Evolutionary conservation across 2,329 filamentous ascomycete species (phyloP), one percentile per base, ranked within the genome.

Genomic region (Fusarium napiforme): DNA sequence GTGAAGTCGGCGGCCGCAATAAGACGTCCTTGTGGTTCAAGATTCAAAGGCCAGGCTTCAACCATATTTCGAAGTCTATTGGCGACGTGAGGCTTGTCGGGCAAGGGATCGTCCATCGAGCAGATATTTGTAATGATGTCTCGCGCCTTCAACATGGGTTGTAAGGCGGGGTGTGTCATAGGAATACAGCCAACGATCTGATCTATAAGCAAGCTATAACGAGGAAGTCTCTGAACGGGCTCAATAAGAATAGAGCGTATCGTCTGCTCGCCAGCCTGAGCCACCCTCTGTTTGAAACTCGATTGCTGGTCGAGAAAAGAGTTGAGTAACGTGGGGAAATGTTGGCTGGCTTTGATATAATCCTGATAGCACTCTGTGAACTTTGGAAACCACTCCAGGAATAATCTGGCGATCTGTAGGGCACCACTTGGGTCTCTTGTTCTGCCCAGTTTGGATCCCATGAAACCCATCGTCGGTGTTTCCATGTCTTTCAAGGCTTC

Each of bases 71-170:
- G 91, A 53, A 98, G 84, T 46, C 93, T 91, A 74, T 91, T 92
- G 39, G 92, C 88, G 49, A 94, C 87, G 74, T 93, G 93, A 15
- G 91, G 91, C 75, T 94, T 93, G 78, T 94, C 92, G 7, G 85
- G 89, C 77, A 82, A 86, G 78, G 78, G 93, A 79, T 84, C 93
- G 77, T 98, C 96, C 84, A 98, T 92, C 21, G 96, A 97, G 82
- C 96, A 99, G 47, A 99, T 99, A 60, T 97, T 96, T 26, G 95
- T 95, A 74, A 99, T 95, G 60, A 97, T 93, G 80, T 98, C 96
- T 74, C 96, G 89, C 1, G 96, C 95, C 79, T 94, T 95, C 46
- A 98, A 88, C 83, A 99, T 92, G 6, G 89, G 87, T 74, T 93
- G 92, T 60, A 97, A 87, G 1, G 95, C 95, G 6, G 95, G 93